Percentiles rank a stretch among this genome's conserved stretches.
Conservation (phyloP, 2,329 filamentous ascomycete species). For the Pezicula carpinea region DNA sequence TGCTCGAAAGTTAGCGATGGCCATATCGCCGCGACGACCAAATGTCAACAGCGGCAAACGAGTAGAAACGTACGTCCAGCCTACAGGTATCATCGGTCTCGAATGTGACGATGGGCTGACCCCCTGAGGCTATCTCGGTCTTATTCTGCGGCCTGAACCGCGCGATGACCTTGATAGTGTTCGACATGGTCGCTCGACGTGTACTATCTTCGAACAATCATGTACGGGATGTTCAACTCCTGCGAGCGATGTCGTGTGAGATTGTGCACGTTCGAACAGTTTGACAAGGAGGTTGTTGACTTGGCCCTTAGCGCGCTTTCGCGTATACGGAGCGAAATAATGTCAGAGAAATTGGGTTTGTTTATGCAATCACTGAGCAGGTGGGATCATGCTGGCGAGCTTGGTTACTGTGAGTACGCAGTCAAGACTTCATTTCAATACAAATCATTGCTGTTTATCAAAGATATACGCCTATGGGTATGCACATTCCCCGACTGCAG, state of each 20-base stretch:
- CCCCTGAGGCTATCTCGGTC: slow-evolving; percentile 83
- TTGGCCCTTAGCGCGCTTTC: slow-evolving; percentile 2
- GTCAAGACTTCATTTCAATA: background rate
- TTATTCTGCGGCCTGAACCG: slow-evolving; percentile 97
- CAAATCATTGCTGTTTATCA: background rate
- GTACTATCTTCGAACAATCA: slow-evolving; percentile 24
- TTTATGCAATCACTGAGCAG: background rate
- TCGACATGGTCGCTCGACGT: slow-evolving; percentile 30
- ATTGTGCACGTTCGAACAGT: slow-evolving; percentile 6
- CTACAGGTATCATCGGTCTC: slow-evolving; percentile 83
- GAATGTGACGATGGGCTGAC: slow-evolving; percentile 87
- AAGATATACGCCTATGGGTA: slow-evolving; percentile 12
- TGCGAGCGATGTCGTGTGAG: slow-evolving; percentile 11
- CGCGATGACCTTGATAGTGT: slow-evolving; percentile 85
- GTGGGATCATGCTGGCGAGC: slow-evolving; percentile 11
- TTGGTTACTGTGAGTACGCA: slow-evolving; percentile 5
- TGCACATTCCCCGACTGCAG: slow-evolving; percentile 13
- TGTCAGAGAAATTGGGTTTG: slow-evolving; percentile 1
- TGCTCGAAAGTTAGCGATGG: slow-evolving; percentile 36
- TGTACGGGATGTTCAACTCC: slow-evolving; percentile 15
- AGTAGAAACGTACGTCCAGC: slow-evolving; percentile 62
- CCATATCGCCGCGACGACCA: background rate
- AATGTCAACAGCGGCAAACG: slow-evolving; percentile 27
- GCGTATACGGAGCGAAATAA: background rate
- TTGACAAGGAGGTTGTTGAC: slow-evolving; percentile 27